Evolutionary conservation across 768 basidiomycete species (phyloP).

Genomic region (Tephrocybe sp.): DNA sequence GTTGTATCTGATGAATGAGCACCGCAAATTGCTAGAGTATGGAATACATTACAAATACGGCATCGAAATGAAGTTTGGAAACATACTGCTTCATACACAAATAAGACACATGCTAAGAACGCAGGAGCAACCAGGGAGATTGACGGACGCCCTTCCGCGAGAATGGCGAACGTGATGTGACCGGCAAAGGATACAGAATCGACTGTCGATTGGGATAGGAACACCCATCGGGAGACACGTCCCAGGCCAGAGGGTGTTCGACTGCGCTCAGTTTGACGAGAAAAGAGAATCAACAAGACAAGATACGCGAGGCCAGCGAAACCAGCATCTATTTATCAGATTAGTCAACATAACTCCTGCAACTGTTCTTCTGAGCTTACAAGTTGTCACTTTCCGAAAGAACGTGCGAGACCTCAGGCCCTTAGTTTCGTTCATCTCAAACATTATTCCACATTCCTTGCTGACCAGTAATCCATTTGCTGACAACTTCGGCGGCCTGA

Average conservation of each 20-base stretch:
- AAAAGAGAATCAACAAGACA: conserved; percentile 61
- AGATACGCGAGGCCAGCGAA: conserved; percentile 68
- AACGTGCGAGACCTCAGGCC: conserved; percentile 74
- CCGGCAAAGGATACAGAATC: conserved; percentile 87
- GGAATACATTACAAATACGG: no score
- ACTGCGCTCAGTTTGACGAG: conserved; percentile 73
- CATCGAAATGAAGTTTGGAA: not conserved
- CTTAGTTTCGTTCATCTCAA: conserved; percentile 61
- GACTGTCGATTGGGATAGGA: conserved; percentile 74
- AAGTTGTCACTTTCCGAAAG: conserved; percentile 74
- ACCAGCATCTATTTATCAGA: conserved; percentile 61
- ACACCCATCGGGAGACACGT: conserved; percentile 81
- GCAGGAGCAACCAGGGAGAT: conserved; percentile 82
- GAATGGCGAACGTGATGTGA: conserved; percentile 85
- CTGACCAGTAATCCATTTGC: conserved; percentile 73
- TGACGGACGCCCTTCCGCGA: conserved; percentile 81
- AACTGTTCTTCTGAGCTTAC: conserved; percentile 30
- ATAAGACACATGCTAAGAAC: conserved; percentile 76
- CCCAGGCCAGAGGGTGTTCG: conserved; percentile 79
- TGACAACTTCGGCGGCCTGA: conserved; percentile 52
- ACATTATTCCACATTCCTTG: conserved; percentile 76
- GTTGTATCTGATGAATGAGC: conserved; percentile 80
- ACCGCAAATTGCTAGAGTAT: conserved; percentile 84
- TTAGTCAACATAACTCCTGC: not conserved
- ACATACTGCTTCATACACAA: conserved; percentile 80